Conservation (phyloP, 805 yeast species). For the Nakazawaea anatomiae region DNA sequence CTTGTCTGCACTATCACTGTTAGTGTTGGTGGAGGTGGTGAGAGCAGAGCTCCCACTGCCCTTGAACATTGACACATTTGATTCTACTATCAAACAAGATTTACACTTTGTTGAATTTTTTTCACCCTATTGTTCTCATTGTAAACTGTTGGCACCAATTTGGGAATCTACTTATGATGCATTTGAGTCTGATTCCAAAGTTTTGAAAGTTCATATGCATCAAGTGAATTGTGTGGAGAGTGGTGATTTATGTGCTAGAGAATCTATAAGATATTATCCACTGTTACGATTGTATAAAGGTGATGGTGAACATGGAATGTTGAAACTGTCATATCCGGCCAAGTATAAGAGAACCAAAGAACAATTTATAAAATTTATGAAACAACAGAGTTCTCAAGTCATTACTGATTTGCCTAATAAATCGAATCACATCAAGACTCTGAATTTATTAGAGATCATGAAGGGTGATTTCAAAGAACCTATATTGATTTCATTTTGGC, state of each 20-base stretch:
- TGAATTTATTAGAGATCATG: slow-evolving; percentile 39
- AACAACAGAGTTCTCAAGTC: slow-evolving; percentile 33
- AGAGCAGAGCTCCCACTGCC: slow-evolving; percentile 37
- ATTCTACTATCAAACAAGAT: slow-evolving; percentile 40
- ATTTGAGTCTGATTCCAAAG: slow-evolving; percentile 38
- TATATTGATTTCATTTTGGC: slow-evolving; percentile 60
- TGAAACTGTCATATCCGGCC: slow-evolving; percentile 42
- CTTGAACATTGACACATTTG: slow-evolving; percentile 46
- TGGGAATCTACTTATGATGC: slow-evolving; percentile 67
- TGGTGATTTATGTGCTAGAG: slow-evolving; percentile 78
- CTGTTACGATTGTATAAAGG: slow-evolving; percentile 65
- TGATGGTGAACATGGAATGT: slow-evolving; percentile 29
- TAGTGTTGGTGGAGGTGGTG: not conserved
- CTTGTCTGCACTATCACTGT: too few species aligned
- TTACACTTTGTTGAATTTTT: slow-evolving; percentile 79
- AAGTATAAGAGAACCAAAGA: slow-evolving; percentile 40
- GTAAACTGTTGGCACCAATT: slow-evolving; percentile 69
- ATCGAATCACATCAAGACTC: slow-evolving; percentile 21
- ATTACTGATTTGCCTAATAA: not conserved
- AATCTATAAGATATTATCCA: slow-evolving; percentile 66
- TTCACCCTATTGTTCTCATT: slow-evolving; percentile 87
- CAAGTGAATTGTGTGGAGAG: slow-evolving; percentile 83
- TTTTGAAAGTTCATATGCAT: slow-evolving; percentile 46
- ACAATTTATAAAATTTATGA: slow-evolving; percentile 45
- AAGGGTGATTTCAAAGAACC: slow-evolving; percentile 48